Evolutionary conservation across 2,329 filamentous ascomycete genomes (phyloP).

Genomic region (Didymellaceae sp.): DNA sequence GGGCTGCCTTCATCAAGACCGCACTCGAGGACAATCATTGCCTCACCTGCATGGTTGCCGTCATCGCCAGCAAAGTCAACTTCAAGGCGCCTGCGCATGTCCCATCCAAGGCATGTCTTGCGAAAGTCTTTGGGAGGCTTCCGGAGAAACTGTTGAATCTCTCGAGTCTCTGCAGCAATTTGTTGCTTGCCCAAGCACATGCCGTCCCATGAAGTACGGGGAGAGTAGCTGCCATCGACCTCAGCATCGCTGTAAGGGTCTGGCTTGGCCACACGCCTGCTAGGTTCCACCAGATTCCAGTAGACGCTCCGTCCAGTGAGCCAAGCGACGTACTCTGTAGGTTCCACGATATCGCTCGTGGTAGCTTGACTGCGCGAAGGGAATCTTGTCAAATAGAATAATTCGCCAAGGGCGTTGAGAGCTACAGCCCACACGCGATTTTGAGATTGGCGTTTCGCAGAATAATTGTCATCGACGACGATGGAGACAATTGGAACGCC

Average conservation of each 20-base stretch:
- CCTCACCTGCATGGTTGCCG: conserved; percentile 76
- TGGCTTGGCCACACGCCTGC: conserved; percentile 71
- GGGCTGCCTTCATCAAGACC: conserved; percentile 67
- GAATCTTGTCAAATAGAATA: conserved; percentile 80
- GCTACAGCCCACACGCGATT: conserved; percentile 87
- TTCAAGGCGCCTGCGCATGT: conserved; percentile 84
- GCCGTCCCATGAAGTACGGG: conserved; percentile 75
- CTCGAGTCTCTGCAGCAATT: conserved; percentile 75
- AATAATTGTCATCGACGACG: conserved; percentile 83
- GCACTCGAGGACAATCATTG: conserved; percentile 74
- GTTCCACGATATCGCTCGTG: conserved; percentile 58
- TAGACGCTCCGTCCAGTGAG: conserved; percentile 76
- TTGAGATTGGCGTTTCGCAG: conserved; percentile 69
- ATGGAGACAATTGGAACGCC: conserved; percentile 90
- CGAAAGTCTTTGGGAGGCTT: conserved; percentile 80
- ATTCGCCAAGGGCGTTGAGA: conserved; percentile 91
- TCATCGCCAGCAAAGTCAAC: conserved; percentile 90
- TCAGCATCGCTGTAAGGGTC: conserved; percentile 75
- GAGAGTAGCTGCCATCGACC: conserved; percentile 75
- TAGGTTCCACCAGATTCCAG: conserved; percentile 82
- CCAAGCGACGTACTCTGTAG: conserved; percentile 74
- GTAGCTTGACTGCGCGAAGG: conserved; percentile 63
- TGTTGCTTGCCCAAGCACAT: conserved; percentile 76
- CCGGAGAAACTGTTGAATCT: conserved; percentile 78
- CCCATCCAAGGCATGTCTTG: conserved; percentile 81